A percentile compares a stretch with the other conserved stretches of the same genome.
phyloP scores from a whole-genome alignment of 2,329 filamentous ascomycete species.

The Nannizzia gypsea region DNA sequence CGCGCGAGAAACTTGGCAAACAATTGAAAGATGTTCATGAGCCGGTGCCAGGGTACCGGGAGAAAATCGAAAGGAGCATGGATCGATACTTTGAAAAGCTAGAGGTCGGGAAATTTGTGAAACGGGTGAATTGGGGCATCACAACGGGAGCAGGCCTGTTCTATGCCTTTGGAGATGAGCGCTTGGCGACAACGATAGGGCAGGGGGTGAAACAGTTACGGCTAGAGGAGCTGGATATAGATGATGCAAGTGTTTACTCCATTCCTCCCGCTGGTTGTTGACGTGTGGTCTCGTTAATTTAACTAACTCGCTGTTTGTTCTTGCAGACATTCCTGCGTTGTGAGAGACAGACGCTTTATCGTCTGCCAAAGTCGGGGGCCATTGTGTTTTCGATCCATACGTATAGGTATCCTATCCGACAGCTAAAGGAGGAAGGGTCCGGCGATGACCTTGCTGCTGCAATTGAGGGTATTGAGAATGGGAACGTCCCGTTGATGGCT shows the following conservation, averaged over 20 bases:
- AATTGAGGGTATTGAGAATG: constrained; percentile 47
- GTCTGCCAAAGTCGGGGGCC: constrained; percentile 43
- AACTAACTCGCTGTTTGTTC: constrained; percentile 9
- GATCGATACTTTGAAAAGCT: constrained; percentile 49
- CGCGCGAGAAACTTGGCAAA: constrained; percentile 42
- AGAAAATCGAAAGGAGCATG: constrained; percentile 49
- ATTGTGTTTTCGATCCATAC: constrained; percentile 53
- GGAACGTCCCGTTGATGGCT: constrained; percentile 46
- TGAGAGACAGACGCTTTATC: constrained; percentile 51
- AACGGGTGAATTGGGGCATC: constrained; percentile 42
- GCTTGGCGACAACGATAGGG: constrained; percentile 19
- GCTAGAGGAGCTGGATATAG: constrained; percentile 34
- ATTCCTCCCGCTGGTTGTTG: neutral
- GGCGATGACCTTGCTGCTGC: constrained; percentile 44
- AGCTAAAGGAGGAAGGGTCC: constrained; percentile 46
- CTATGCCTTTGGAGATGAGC: constrained; percentile 28
- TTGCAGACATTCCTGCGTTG: constrained; percentile 39
- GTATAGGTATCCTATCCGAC: constrained; percentile 45
- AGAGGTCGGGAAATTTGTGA: constrained; percentile 43
- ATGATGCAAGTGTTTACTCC: constrained; percentile 32
- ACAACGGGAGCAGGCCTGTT: constrained; percentile 31
- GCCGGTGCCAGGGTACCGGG: constrained; percentile 47
- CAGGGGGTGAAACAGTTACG: constrained; percentile 18
- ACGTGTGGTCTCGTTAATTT: neutral
- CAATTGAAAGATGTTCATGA: constrained; percentile 45